Evolutionary conservation across 495 filamentous ascomycete species (phyloP).

Genomic region (Annulohypoxylon bovei): DNA sequence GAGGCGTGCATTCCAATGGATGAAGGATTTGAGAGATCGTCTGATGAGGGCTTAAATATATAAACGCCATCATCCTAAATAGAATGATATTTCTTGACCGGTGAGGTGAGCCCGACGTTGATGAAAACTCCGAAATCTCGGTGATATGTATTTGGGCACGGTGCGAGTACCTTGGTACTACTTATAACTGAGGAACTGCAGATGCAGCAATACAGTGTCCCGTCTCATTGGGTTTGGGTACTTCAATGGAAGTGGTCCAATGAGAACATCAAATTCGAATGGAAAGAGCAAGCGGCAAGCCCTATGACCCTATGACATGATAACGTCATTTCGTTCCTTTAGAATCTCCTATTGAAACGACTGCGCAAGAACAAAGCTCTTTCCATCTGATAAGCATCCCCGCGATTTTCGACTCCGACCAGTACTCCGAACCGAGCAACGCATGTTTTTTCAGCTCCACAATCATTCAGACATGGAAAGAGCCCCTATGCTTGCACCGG

Average conservation of each 20-base stretch:
- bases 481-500: not conserved
- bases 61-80: not conserved
- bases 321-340: constrained; percentile 25
- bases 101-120: constrained; percentile 13
- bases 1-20: constrained; percentile 21
- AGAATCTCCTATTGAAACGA: not conserved
- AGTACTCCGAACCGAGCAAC: constrained; percentile 29
- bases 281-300: constrained; percentile 20
- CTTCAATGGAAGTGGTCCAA: constrained; percentile 14
- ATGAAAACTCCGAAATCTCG: constrained; percentile 24
- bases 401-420: constrained; percentile 30
- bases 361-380: constrained; percentile 9
- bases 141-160: constrained; percentile 8
- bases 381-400: constrained; percentile 22
- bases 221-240: constrained; percentile 1
- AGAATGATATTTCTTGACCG: not conserved
- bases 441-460: constrained; percentile 1
- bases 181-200: not conserved
- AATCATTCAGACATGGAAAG: not conserved
- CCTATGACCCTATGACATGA: constrained; percentile 34
- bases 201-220: constrained; percentile 1
- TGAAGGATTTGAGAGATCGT: constrained; percentile 8
- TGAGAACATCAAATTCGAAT: constrained; percentile 10
- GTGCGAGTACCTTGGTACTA: constrained; percentile 3
- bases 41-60: constrained; percentile 11